phyloP scores from a whole-genome alignment of 2,329 filamentous ascomycete species.

The Aspergillus ochraceoroseus region DNA sequence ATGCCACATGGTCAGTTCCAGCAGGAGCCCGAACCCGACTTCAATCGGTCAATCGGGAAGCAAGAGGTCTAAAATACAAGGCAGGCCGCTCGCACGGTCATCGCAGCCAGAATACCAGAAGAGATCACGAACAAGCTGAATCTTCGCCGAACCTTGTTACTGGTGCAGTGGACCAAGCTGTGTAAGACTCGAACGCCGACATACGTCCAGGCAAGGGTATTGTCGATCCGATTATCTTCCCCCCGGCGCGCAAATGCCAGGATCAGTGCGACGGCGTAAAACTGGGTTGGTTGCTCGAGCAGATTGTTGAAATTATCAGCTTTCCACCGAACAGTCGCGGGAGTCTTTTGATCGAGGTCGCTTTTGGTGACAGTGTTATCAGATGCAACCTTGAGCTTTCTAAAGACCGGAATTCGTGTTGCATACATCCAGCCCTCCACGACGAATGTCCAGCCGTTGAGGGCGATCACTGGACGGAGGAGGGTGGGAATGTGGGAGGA shows the following conservation, averaged over 20 bases:
- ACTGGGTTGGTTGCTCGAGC: conserved; percentile 44
- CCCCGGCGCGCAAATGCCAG: conserved; percentile 29
- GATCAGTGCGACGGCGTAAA: conserved; percentile 41
- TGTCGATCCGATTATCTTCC: conserved; percentile 22
- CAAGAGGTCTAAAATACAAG: too few species aligned
- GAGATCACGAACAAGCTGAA: too few species aligned
- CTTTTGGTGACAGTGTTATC: conserved; percentile 19
- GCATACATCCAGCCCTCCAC: conserved; percentile 44
- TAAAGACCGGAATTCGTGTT: conserved; percentile 36
- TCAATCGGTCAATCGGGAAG: too few species aligned
- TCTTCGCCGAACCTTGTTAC: conserved; percentile 38
- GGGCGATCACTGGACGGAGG: conserved; percentile 31
- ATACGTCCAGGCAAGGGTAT: conserved; percentile 42
- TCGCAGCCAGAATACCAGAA: too few species aligned
- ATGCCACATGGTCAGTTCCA: too few species aligned
- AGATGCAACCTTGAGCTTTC: conserved; percentile 20
- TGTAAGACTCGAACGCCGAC: conserved; percentile 41
- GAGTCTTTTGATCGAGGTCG: conserved; percentile 27
- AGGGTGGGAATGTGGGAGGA: conserved; percentile 20
- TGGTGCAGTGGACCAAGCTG: conserved; percentile 38
- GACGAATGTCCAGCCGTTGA: conserved; percentile 41
- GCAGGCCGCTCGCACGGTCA: too few species aligned
- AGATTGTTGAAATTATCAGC: conserved; percentile 46
- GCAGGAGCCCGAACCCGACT: too few species aligned
- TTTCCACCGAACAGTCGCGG: conserved; percentile 32